These are phyloP conservation scores for Gymnopilus dilepis DNA, from an alignment of 768 basidiomycete species.

Conservation along the genomic window DNA sequence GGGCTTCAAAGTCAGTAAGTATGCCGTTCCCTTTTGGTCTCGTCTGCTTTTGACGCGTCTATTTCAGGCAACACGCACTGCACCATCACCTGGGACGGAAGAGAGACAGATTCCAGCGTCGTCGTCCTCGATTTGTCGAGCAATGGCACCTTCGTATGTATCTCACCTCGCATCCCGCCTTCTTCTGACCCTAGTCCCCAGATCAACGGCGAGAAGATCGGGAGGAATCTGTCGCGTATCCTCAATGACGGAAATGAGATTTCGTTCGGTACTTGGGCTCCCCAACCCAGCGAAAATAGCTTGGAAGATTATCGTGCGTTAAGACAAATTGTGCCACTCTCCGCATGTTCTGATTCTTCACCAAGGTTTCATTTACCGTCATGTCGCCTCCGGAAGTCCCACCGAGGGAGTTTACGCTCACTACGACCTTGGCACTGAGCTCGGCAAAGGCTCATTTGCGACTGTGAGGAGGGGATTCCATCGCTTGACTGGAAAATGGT, in stretches of 20 bases:
- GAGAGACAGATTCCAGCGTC: constrained; percentile 47
- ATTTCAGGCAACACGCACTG: constrained; percentile 62
- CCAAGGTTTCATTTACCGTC: constrained; percentile 75
- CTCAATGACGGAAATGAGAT: constrained; percentile 86
- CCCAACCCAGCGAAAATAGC: constrained; percentile 48
- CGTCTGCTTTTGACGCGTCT: constrained; percentile 8
- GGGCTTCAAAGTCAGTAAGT: constrained; percentile 78
- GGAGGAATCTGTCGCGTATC: constrained; percentile 56
- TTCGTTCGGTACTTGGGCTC: constrained; percentile 71
- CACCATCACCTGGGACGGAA: constrained; percentile 63
- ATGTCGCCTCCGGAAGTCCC: constrained; percentile 55
- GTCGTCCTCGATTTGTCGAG: constrained; percentile 63
- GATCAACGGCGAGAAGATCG: constrained; percentile 74
- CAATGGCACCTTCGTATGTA: constrained; percentile 72
- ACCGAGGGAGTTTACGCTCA: constrained; percentile 61
- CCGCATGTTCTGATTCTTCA: not conserved
- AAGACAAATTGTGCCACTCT: not conserved
- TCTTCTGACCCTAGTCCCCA: constrained; percentile 29
- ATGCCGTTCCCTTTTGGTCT: not conserved
- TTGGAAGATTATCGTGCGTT: constrained; percentile 78
- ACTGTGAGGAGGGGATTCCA: constrained; percentile 85
- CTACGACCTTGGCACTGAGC: constrained; percentile 71
- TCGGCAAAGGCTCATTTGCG: constrained; percentile 93
- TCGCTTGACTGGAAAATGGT: constrained; percentile 71
- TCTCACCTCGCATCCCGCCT: not conserved